These are phyloP conservation scores for Umbilicus rupestris DNA, from an alignment of 164 flowering plant species.

Conservation along the genomic window DNA sequence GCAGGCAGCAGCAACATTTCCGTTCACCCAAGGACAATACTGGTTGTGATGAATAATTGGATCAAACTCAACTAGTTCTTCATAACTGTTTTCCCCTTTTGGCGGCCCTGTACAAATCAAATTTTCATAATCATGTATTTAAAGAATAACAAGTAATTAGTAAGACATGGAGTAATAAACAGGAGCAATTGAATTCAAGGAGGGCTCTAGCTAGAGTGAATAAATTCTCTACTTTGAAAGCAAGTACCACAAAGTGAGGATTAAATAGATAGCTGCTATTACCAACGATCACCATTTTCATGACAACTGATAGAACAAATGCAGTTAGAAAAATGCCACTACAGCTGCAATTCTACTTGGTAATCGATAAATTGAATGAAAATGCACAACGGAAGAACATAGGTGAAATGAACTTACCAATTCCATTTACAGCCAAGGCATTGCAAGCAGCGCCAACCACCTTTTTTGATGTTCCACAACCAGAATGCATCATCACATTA, in stretches of 20 bases:
- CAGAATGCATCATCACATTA: constrained; percentile 63
- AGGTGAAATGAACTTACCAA: constrained; percentile 35
- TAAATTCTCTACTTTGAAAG: background rate
- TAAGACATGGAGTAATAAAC: background rate
- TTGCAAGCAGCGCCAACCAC: constrained; percentile 60
- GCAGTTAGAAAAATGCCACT: too few species aligned
- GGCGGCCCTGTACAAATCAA: constrained; percentile 48
- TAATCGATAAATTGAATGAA: too few species aligned
- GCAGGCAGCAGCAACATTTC: constrained; percentile 95
- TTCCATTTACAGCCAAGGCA: constrained; percentile 33
- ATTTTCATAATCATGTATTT: background rate
- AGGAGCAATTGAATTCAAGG: background rate
- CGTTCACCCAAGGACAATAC: constrained; percentile 98
- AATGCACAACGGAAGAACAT: too few species aligned
- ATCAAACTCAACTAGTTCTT: constrained; percentile 70
- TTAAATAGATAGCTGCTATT: too few species aligned
- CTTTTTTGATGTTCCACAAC: constrained; percentile 55
- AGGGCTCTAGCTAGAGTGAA: too few species aligned
- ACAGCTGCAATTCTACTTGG: too few species aligned
- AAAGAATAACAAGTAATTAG: background rate
- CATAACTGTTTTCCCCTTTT: constrained; percentile 86
- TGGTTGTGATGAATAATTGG: constrained; percentile 78
- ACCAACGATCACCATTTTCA: too few species aligned
- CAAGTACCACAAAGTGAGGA: too few species aligned
- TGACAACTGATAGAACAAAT: too few species aligned